Conservation (phyloP, 305 asterid genomes). For the Coffea humblotiana region DNA sequence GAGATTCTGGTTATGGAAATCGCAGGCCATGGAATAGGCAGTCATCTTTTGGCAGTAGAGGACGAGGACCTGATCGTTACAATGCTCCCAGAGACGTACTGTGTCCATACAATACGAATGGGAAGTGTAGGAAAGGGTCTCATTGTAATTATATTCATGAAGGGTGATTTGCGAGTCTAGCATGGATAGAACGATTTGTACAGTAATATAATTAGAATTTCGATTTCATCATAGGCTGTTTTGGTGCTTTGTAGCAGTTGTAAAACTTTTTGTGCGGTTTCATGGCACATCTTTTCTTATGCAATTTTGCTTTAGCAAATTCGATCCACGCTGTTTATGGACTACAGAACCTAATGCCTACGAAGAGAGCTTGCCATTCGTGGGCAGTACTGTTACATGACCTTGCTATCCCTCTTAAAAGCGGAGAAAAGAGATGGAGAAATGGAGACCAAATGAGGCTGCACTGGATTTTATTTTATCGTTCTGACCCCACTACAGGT, state of each 20-base stretch:
- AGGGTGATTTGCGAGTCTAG: neutral
- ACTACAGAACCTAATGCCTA: neutral
- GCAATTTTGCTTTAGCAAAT: constrained; percentile 7
- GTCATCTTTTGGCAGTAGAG: constrained; percentile 49
- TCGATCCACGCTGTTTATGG: neutral
- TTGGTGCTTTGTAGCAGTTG: constrained; percentile 19
- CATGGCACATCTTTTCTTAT: constrained; percentile 12
- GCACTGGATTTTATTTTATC: too few relatives aligned
- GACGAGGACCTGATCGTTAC: constrained; percentile 36
- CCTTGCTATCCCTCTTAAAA: neutral
- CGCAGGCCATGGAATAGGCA: constrained; percentile 80
- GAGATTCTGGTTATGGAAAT: constrained; percentile 47
- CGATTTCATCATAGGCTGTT: constrained; percentile 22
- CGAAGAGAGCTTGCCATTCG: neutral
- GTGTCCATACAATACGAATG: constrained; percentile 66
- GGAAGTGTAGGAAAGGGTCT: constrained; percentile 73
- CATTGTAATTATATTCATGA: constrained; percentile 66
- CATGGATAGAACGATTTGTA: constrained; percentile 36
- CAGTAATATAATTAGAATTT: constrained; percentile 24
- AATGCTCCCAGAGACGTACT: constrained; percentile 30
- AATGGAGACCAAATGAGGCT: too few relatives aligned
- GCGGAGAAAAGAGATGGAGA: too few relatives aligned
- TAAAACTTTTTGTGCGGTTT: constrained; percentile 38
- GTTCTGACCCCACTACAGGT: too few relatives aligned
- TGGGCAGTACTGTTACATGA: neutral